phyloP scores from a whole-genome alignment of 768 basidiomycete species.

The Kwoniella dejecticola region DNA sequence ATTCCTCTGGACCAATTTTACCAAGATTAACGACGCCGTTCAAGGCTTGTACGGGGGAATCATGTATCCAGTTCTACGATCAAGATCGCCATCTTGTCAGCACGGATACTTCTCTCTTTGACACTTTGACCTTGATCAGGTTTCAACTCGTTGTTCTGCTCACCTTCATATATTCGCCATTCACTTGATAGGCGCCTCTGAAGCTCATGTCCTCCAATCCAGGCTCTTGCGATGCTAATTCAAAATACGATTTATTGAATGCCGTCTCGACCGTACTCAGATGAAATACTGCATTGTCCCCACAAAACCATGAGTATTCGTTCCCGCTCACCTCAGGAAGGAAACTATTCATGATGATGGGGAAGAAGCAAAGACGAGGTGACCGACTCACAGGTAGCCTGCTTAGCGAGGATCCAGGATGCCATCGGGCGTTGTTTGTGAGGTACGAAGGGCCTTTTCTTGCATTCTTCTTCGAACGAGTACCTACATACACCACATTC shows the following conservation, averaged over 20 bases:
- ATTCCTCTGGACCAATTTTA: neutral
- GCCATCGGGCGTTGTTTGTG: neutral
- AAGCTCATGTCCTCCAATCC: neutral
- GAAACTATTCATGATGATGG: too few species aligned
- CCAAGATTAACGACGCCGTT: neutral
- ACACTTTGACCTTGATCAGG: too few species aligned
- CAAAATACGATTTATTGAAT: constrained; percentile 9
- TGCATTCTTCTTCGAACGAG: constrained; percentile 8
- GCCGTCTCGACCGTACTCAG: neutral
- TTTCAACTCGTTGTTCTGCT: neutral
- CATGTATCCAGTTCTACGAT: constrained; percentile 1
- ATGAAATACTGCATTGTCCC: constrained; percentile 8
- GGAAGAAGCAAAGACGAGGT: too few species aligned
- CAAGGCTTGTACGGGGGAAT: neutral
- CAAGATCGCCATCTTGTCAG: neutral
- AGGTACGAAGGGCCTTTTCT: neutral
- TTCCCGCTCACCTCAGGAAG: too few species aligned
- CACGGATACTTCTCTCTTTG: neutral
- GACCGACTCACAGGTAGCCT: constrained; percentile 1
- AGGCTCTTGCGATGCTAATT: neutral
- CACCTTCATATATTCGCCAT: constrained; percentile 11
- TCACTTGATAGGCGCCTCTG: constrained; percentile 8
- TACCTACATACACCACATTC: neutral
- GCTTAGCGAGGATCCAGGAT: constrained; percentile 3
- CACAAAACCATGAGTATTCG: too few species aligned